A percentile compares a stretch with the other conserved stretches of the same genome.
phyloP scores from a whole-genome alignment of 495 filamentous ascomycete species.

The Penicillium pancosmium region DNA sequence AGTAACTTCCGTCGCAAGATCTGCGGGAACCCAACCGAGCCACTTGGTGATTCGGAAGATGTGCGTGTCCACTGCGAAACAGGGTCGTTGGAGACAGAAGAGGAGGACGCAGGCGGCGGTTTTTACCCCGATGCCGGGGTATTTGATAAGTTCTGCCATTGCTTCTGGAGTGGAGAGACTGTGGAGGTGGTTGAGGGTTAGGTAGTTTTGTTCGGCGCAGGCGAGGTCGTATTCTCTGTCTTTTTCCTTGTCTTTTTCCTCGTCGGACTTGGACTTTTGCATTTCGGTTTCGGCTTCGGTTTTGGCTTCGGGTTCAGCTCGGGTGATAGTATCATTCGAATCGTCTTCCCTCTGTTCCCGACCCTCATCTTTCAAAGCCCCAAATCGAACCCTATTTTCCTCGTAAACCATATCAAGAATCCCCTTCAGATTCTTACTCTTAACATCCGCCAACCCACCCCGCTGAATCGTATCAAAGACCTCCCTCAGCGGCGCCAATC shows the following conservation, averaged over 20 bases:
- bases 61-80: conserved; percentile 86
- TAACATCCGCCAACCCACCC: conserved; percentile 69
- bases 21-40: conserved; percentile 76
- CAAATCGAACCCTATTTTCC: conserved; percentile 50
- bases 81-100: conserved; percentile 76
- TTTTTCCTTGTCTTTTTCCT: conserved; percentile 24
- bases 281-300: too few relatives aligned
- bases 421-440: conserved; percentile 75
- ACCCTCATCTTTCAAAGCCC: background rate
- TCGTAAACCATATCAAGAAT: conserved; percentile 80
- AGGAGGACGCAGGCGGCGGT: conserved; percentile 84
- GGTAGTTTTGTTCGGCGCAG: conserved; percentile 56
- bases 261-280: conserved; percentile 11
- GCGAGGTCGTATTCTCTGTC: conserved; percentile 55
- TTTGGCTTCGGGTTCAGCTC: conserved; percentile 10
- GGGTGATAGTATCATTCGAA: conserved; percentile 41
- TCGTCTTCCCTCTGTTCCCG: background rate
- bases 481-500: conserved; percentile 60
- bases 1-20: conserved; percentile 63
- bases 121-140: conserved; percentile 88
- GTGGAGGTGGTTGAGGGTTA: conserved; percentile 81
- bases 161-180: conserved; percentile 65
- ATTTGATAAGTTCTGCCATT: conserved; percentile 72
- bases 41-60: conserved; percentile 81
- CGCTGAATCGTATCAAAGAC: conserved; percentile 72